These are phyloP conservation scores for Nadsonia fulvescens DNA, from an alignment of 805 yeast species.

Conservation along the genomic window DNA sequence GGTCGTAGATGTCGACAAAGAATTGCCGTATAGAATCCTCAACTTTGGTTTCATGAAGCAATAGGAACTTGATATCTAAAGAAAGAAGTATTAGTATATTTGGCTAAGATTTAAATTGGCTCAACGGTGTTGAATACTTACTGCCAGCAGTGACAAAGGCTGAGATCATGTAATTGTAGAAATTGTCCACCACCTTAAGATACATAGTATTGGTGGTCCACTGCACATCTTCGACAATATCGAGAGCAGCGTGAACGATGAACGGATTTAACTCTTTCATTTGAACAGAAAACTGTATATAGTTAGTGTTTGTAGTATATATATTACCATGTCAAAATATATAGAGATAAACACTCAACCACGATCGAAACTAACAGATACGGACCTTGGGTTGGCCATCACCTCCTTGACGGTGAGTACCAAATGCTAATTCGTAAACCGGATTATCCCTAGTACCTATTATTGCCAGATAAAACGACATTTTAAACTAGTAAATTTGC, in stretches of 20 bases:
- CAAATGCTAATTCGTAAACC: slow-evolving; percentile 72
- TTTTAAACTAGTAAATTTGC: too few species aligned
- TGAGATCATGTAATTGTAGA: slow-evolving; percentile 66
- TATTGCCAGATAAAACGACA: slow-evolving; percentile 75
- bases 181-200: slow-evolving; percentile 66
- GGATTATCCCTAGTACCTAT: slow-evolving; percentile 80
- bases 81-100: too few species aligned
- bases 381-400: slow-evolving; percentile 36
- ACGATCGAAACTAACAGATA: slow-evolving; percentile 1
- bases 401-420: slow-evolving; percentile 48
- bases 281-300: slow-evolving; percentile 37
- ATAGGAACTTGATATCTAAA: slow-evolving; percentile 55
- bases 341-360: neutral
- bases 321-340: slow-evolving; percentile 1
- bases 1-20: slow-evolving; percentile 68
- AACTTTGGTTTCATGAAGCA: slow-evolving; percentile 42
- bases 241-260: slow-evolving; percentile 73
- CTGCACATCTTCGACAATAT: slow-evolving; percentile 78
- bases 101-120: too few species aligned
- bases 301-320: neutral
- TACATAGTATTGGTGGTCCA: slow-evolving; percentile 54
- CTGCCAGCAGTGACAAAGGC: slow-evolving; percentile 78
- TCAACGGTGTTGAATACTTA: too few species aligned
- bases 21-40: slow-evolving; percentile 72
- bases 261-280: slow-evolving; percentile 73